Evolutionary conservation across 1,139 yeast genomes (phyloP).

Genomic region (Geotrichum australiense): DNA sequence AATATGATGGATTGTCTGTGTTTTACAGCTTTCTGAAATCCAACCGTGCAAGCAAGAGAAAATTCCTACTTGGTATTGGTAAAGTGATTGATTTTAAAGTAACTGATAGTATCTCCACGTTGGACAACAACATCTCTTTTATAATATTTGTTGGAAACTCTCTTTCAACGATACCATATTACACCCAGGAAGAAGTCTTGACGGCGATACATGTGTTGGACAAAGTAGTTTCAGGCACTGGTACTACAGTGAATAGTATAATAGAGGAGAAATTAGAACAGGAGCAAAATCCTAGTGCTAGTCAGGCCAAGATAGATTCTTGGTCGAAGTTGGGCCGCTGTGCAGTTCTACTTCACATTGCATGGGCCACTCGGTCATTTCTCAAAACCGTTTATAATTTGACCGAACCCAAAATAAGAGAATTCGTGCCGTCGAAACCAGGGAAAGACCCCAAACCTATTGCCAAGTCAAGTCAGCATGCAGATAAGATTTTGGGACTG

Average conservation of each 20-base stretch:
- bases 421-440: slow-evolving; percentile 17
- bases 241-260: slow-evolving; percentile 35
- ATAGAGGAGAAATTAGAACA: slow-evolving; percentile 16
- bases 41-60: slow-evolving; percentile 42
- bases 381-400: slow-evolving; percentile 18
- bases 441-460: slow-evolving; percentile 19
- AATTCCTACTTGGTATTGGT: slow-evolving; percentile 38
- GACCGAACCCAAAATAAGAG: slow-evolving; percentile 19
- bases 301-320: neutral
- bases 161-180: slow-evolving; percentile 37
- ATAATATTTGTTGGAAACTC: slow-evolving; percentile 39
- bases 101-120: slow-evolving; percentile 17
- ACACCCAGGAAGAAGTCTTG: slow-evolving; percentile 41
- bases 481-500: slow-evolving; percentile 7
- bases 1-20: slow-evolving; percentile 27
- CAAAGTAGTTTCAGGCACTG: slow-evolving; percentile 32
- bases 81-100: slow-evolving; percentile 35
- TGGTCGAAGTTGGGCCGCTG: slow-evolving; percentile 14
- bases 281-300: neutral
- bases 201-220: slow-evolving; percentile 29
- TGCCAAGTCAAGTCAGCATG: slow-evolving; percentile 9
- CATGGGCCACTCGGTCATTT: slow-evolving; percentile 18
- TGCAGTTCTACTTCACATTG: slow-evolving; percentile 17
- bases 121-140: slow-evolving; percentile 28
- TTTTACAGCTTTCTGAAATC: slow-evolving; percentile 43